phyloP scores from a whole-genome alignment of 1,139 yeast species.

The Lodderomyces parapsilosis region DNA sequence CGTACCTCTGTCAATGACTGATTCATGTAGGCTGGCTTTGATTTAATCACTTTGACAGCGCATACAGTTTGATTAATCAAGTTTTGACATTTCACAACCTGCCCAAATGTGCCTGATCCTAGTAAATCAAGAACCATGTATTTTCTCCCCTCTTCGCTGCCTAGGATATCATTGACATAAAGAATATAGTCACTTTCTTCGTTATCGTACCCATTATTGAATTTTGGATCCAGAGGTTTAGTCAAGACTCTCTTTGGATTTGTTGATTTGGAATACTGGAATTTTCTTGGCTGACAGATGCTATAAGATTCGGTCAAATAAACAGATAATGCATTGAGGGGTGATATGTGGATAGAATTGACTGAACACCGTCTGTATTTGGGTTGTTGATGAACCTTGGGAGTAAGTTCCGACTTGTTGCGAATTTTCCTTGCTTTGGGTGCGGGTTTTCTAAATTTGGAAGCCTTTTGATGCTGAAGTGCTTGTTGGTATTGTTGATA shows the following conservation, averaged over 20 bases:
- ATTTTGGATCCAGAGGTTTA: constrained; percentile 83
- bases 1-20: constrained; percentile 92
- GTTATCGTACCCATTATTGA: constrained; percentile 85
- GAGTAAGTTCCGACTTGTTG: constrained; percentile 56
- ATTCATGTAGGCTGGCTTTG: constrained; percentile 87
- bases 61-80: constrained; percentile 83
- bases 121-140: constrained; percentile 85
- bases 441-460: constrained; percentile 30
- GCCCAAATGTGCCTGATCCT: constrained; percentile 98
- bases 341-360: constrained; percentile 80
- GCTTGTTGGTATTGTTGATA: constrained; percentile 39
- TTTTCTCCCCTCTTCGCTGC: constrained; percentile 82
- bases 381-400: constrained; percentile 63
- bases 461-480: constrained; percentile 24
- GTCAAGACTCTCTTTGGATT: constrained; percentile 92
- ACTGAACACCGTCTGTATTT: constrained; percentile 80
- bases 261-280: constrained; percentile 78
- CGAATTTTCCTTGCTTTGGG: constrained; percentile 40
- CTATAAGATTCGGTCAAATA: constrained; percentile 78
- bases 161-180: constrained; percentile 91
- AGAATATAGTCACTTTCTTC: constrained; percentile 87
- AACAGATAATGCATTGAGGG: constrained; percentile 76
- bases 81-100: constrained; percentile 96
- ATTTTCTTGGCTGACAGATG: constrained; percentile 79
- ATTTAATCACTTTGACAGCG: constrained; percentile 93